Base-by-base conservation (phyloP, 306 rosid species). In the Erythrophleum fordii region DNA sequence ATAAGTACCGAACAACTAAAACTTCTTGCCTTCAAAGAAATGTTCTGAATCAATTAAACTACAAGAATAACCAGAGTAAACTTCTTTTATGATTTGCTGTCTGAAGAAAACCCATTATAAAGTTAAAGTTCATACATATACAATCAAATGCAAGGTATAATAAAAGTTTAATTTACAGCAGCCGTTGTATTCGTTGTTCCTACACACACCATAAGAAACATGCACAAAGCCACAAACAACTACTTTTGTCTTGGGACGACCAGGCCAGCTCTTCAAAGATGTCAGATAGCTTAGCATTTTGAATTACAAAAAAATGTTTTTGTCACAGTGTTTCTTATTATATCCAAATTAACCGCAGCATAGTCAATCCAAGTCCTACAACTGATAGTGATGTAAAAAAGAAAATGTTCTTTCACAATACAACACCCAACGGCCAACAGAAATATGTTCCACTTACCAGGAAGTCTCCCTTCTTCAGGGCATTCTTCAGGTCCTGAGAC, bases 401-500 rank as follows among this genome's bases (percentile, higher is more conserved):
- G 52, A 74, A 56, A 61, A 34, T 42, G 55, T 28, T 58, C 35
- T 41, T 75, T 70, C 72, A 76, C 82, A 65, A 66, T 48, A 70
- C 64, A 44, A 52, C 56, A 28, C 67, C 69, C 58, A 69, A 52
- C 22, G 34, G 60, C 73, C 75, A 82, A 53, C 37, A 69, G 64
- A 86, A 68, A 42, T 69, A 69, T 34, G 75, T 71, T 49, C 69
- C 45, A 66, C 90, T 75, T 72, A 96, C 99, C 92, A 55, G 98
- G 99, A 88, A 96, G 99, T 81, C 99, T 86, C 77, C 98, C 98
- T 90, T 93, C 99, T 81, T 96, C 99, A 46, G 98, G 99, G 83
- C 98, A 93, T 79, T 93, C 90, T 46, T 87, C 91, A 29, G 99
- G 93, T 66, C 55, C 86, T 18, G 93, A 71, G 71, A 80, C 92